phyloP scores from a whole-genome alignment of 345 rosid genomes.

The Clausena lansium region DNA sequence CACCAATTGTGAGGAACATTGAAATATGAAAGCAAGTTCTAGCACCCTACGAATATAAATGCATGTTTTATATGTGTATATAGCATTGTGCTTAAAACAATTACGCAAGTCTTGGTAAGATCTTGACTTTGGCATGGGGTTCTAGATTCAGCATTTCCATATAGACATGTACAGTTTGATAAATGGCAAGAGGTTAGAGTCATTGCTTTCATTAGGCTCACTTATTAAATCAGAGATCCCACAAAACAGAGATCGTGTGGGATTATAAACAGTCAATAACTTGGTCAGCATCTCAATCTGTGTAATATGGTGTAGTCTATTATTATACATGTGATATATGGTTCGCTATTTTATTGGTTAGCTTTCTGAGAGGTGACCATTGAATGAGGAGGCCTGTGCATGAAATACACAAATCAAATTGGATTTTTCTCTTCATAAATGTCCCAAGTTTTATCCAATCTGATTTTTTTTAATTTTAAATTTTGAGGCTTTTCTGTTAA shows the following conservation, averaged over 20 bases:
- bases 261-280: not conserved
- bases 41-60: not conserved
- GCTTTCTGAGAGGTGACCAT: not conserved
- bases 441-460: not conserved
- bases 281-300: not conserved
- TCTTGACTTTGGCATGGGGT: not conserved
- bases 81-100: not conserved
- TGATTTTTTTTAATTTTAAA: not conserved
- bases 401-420: not conserved
- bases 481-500: not conserved
- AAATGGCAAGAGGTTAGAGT: not conserved
- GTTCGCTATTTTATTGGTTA: not conserved
- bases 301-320: not conserved
- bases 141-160: not conserved
- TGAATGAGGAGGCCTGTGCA: not conserved
- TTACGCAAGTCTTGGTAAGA: not conserved
- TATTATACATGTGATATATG: not conserved
- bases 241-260: not conserved
- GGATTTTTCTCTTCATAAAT: not conserved
- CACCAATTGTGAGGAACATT: not conserved
- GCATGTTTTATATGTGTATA: not conserved
- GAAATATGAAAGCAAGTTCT: not conserved
- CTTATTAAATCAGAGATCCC: not conserved
- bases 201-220: not conserved
- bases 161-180: not conserved